These are phyloP conservation scores for Linnemannia schmuckeri DNA, from an alignment of 192 early-diverging fungal genomes.

Conservation along the genomic window DNA sequence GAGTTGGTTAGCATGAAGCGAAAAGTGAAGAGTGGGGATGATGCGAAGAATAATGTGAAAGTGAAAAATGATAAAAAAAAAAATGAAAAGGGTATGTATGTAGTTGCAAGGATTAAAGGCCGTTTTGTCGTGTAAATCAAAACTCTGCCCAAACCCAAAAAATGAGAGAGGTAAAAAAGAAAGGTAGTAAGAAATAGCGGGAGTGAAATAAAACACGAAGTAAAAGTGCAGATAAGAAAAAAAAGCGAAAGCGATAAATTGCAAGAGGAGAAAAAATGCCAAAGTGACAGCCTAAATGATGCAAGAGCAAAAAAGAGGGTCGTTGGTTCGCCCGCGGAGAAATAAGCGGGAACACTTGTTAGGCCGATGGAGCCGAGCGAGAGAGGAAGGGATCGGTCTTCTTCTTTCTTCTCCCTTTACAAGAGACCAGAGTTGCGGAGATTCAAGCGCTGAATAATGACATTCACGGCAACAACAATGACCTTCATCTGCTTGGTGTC, in stretches of 20 bases:
- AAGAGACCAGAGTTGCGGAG: conserved; percentile 62
- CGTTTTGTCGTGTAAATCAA: background rate
- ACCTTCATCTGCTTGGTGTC: conserved; percentile 69
- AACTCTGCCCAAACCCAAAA: background rate
- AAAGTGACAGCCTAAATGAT: background rate
- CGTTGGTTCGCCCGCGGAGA: background rate
- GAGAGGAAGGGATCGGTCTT: background rate
- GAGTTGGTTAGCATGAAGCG: too few relatives aligned
- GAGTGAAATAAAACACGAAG: background rate
- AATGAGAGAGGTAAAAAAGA: background rate
- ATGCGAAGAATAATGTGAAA: background rate
- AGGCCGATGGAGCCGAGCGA: background rate
- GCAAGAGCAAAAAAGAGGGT: background rate
- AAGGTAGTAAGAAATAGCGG: background rate
- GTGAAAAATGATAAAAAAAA: background rate
- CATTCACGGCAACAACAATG: conserved; percentile 65
- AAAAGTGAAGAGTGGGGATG: background rate
- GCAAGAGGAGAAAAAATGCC: background rate
- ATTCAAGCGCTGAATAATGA: conserved; percentile 65
- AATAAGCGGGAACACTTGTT: background rate
- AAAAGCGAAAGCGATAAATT: background rate
- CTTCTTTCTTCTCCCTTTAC: conserved; percentile 22
- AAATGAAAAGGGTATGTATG: background rate
- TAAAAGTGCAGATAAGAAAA: background rate
- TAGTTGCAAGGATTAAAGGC: background rate